phyloP scores from a whole-genome alignment of 2,329 filamentous ascomycete species.

The Ophioceras dolichostomum region DNA sequence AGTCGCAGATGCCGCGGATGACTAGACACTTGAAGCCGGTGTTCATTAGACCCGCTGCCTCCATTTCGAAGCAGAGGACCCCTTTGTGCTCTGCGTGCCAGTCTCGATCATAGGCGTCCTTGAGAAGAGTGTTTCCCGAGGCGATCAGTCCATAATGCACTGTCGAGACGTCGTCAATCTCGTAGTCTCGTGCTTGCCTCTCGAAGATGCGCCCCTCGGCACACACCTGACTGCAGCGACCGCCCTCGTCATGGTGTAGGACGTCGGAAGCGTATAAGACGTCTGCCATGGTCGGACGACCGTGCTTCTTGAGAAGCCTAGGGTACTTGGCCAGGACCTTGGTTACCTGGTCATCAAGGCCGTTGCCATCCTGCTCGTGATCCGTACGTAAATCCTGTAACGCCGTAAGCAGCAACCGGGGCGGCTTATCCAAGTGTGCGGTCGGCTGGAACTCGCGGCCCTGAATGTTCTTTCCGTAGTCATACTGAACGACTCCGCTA shows the following conservation, averaged over 20 bases:
- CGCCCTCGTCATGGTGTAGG: not conserved
- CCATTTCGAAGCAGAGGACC: constrained; percentile 21
- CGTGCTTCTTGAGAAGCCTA: not conserved
- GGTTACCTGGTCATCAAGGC: constrained; percentile 8
- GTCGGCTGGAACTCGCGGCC: constrained; percentile 6
- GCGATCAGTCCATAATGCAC: constrained; percentile 23
- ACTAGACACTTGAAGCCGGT: constrained; percentile 15
- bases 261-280: not conserved
- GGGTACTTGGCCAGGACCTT: not conserved
- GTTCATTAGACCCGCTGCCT: constrained; percentile 17
- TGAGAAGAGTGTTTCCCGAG: constrained; percentile 17
- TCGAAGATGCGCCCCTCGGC: constrained; percentile 1
- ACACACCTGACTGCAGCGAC: not conserved
- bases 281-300: not conserved
- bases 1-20: constrained; percentile 19
- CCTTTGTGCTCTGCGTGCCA: constrained; percentile 8
- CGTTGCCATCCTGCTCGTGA: constrained; percentile 6
- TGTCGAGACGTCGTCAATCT: constrained; percentile 11
- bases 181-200: constrained; percentile 3
- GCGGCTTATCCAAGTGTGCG: constrained; percentile 1
- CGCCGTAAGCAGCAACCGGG: no score
- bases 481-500: constrained; percentile 15
- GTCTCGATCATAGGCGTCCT: constrained; percentile 14
- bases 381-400: no score
- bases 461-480: constrained; percentile 12